Evolutionary conservation across 192 early-diverging fungal species (phyloP), one percentile per base, ranked within the genome.

Genomic region (Hyaloraphidium curvatum): DNA sequence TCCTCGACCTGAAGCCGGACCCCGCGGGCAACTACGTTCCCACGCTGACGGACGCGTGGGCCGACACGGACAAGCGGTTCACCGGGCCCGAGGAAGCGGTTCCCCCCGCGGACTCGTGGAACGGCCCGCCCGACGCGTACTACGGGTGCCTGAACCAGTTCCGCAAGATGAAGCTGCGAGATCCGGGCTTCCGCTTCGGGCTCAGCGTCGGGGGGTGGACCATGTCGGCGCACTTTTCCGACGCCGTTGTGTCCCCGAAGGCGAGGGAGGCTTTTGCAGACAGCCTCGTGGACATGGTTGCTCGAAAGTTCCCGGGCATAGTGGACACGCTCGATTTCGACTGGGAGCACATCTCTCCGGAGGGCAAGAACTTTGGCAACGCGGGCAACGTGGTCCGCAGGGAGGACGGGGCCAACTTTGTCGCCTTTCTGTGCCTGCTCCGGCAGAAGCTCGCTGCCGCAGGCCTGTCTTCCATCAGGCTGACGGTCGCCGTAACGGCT

Each of bases 321-420:
- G 56, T 55, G 28, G 26, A 16, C 22, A 48, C 23, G 51, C 50
- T 29, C 25, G 31, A 17, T 26, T 17, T 26, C 33, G 31, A 17
- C 31, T 58, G 82, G 84, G 84, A 87, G 60, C 86, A 79, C 40
- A 84, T 84, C 17, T 74, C 76, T 28, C 74, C 75, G 53, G 69
- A 70, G 29, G 74, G 74, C 31, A 60, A 69, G 65, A 70, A 66
- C 19, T 48, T 22, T 48, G 43, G 43, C 7, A 1, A 43, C 14
- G 30, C 37, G 0, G 81, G 73, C 21, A 83, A 80, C 54, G 50
- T 59, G 14, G 68, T 64, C 3, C 74, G 69, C 26, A 68, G 75
- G 16, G 69, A 83, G 23, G 91, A 99, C 54, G 85, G 76, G 5
- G 48, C 57, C 40, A 86, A 89, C 59, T 92, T 89, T 64, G 75